Percentiles rank a stretch among this genome's conserved stretches.
These are phyloP conservation scores for Claviceps quebecensis DNA, from an alignment of 2,329 filamentous ascomycete genomes.

Conservation along the genomic window DNA sequence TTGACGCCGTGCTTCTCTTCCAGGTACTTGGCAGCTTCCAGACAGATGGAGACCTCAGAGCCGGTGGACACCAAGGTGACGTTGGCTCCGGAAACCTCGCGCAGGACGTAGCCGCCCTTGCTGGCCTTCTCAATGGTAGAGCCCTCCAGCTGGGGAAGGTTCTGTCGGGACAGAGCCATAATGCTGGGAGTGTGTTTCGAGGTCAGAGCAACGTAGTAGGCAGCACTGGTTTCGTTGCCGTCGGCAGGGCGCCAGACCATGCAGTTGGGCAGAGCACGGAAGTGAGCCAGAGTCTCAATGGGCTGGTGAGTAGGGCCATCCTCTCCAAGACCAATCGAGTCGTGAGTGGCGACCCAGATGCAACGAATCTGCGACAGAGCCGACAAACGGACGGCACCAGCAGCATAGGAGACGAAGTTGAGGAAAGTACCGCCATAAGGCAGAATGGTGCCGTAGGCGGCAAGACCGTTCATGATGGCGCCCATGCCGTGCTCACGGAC, in stretches of 20 bases:
- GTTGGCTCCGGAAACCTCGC: slow-evolving; percentile 71
- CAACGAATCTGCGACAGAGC: slow-evolving; percentile 79
- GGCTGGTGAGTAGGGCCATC: slow-evolving; percentile 98
- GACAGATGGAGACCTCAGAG: slow-evolving; percentile 86
- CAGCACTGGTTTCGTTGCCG: slow-evolving; percentile 94
- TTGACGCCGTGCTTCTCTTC: slow-evolving; percentile 77
- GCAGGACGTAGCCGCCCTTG: slow-evolving; percentile 90
- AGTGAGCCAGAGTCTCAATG: slow-evolving; percentile 95
- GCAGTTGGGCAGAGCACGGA: slow-evolving; percentile 96
- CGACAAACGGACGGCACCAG: slow-evolving; percentile 87
- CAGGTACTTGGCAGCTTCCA: slow-evolving; percentile 85
- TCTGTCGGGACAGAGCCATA: slow-evolving; percentile 90
- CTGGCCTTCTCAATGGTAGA: slow-evolving; percentile 77
- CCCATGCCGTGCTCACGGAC: slow-evolving; percentile 89
- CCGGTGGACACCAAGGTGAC: slow-evolving; percentile 89
- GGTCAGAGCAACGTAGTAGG: slow-evolving; percentile 90
- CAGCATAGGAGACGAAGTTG: slow-evolving; percentile 98
- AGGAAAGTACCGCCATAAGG: slow-evolving; percentile 94
- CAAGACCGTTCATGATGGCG: slow-evolving; percentile 86
- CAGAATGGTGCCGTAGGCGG: slow-evolving; percentile 88
- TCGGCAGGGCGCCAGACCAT: slow-evolving; percentile 99
- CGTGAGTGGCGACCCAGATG: slow-evolving; percentile 95
- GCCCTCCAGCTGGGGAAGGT: slow-evolving; percentile 92
- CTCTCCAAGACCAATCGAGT: slow-evolving; percentile 98
- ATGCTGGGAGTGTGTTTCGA: slow-evolving; percentile 84